These are phyloP conservation scores for Colletotrichum lini DNA, from an alignment of 2,329 filamentous ascomycete species.

Conservation along the genomic window DNA sequence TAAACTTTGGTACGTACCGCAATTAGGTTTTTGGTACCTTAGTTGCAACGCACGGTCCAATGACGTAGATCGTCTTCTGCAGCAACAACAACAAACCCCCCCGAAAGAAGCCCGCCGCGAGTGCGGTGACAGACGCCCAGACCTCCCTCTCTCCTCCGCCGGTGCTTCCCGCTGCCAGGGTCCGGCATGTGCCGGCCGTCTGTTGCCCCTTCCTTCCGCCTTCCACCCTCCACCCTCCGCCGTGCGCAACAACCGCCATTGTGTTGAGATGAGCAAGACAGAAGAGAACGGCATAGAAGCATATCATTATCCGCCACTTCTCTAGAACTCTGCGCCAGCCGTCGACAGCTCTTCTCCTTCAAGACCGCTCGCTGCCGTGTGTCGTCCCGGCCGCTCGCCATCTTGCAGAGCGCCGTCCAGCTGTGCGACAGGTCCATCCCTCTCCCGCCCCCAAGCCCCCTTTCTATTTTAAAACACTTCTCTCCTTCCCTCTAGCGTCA, in stretches of 20 bases:
- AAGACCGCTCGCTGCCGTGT: neutral
- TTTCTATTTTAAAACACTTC: neutral
- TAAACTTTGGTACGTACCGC: neutral
- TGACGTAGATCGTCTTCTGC: conserved; percentile 5
- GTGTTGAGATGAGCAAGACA: neutral
- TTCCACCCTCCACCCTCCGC: neutral
- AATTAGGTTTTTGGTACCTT: neutral
- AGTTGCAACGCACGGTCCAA: neutral
- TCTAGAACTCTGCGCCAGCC: neutral
- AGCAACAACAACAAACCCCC: too few relatives aligned
- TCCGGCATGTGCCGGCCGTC: conserved; percentile 32
- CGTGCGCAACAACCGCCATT: neutral
- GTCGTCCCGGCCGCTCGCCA: neutral
- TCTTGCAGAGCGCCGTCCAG: neutral
- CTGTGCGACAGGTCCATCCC: neutral
- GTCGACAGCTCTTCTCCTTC: neutral
- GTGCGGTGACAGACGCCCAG: conserved; percentile 30
- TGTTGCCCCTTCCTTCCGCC: neutral
- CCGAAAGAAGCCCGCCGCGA: neutral
- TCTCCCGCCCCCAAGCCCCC: neutral
- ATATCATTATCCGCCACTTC: neutral
- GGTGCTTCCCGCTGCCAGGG: conserved; percentile 27
- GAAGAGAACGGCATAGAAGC: neutral
- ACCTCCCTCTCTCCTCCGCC: conserved; percentile 7
- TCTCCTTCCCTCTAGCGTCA: neutral